Conservation (phyloP, 2,329 filamentous ascomycete species). For the Epichloe brachyelytri region DNA sequence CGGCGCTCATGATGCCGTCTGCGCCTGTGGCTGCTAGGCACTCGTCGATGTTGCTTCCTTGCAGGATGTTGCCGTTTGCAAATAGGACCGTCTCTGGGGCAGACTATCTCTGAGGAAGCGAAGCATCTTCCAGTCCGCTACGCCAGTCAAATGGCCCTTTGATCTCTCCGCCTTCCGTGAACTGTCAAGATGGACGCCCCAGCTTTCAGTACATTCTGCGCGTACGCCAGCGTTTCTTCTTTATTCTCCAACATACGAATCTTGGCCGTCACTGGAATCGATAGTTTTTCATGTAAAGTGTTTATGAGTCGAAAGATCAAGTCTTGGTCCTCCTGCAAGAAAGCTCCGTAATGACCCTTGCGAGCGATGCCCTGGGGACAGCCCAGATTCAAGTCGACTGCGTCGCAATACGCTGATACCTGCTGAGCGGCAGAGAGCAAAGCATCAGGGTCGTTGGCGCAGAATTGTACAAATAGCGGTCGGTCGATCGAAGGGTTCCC, state of each 20-base stretch:
- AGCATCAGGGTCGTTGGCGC: constrained; percentile 73
- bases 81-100: constrained; percentile 86
- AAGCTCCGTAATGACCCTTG: constrained; percentile 84
- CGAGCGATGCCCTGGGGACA: constrained; percentile 93
- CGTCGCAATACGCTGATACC: constrained; percentile 81
- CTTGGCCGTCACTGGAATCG: constrained; percentile 85
- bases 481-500: constrained; percentile 76
- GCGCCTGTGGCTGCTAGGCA: constrained; percentile 77
- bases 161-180: constrained; percentile 76
- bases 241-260: constrained; percentile 79
- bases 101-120: constrained; percentile 71
- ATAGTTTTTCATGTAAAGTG: constrained; percentile 63
- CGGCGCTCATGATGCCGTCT: constrained; percentile 90
- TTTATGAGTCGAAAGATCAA: constrained; percentile 74
- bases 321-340: constrained; percentile 84
- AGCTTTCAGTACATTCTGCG: constrained; percentile 70
- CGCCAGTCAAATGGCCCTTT: constrained; percentile 86
- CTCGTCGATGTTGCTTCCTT: constrained; percentile 59
- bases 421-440: constrained; percentile 66
- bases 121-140: constrained; percentile 86
- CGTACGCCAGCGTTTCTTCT: constrained; percentile 80
- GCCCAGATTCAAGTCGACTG: constrained; percentile 87
- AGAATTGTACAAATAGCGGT: constrained; percentile 93
- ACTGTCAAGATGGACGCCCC: constrained; percentile 91
- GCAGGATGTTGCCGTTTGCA: constrained; percentile 88